phyloP scores from a whole-genome alignment of 208 protist genomes.

The Trypanosoma vivax region DNA sequence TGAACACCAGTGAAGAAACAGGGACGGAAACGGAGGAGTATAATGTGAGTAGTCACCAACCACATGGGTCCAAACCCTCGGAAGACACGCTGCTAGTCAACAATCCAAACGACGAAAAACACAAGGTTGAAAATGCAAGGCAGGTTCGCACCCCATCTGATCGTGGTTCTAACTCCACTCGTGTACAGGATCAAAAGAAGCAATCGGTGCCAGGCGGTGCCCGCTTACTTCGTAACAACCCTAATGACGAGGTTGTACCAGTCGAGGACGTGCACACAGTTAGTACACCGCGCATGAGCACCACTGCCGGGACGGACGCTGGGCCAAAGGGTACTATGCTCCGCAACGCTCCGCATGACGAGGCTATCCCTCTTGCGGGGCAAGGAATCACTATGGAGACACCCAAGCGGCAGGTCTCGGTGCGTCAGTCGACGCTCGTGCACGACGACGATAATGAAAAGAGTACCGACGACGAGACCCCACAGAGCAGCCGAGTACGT shows the following conservation, averaged over 20 bases:
- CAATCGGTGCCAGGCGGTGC: neutral
- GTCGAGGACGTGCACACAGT: constrained; percentile 51
- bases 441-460: constrained; percentile 25
- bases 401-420: neutral
- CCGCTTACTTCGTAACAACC: constrained; percentile 67
- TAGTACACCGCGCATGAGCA: constrained; percentile 30
- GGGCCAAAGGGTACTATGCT: constrained; percentile 16
- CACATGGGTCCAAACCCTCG: neutral
- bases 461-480: constrained; percentile 17
- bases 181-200: neutral
- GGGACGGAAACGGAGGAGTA: constrained; percentile 5
- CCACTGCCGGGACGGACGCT: neutral
- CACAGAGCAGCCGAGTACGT: constrained; percentile 27
- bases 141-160: constrained; percentile 30
- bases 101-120: constrained; percentile 49
- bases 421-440: neutral
- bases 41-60: neutral
- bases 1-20: constrained; percentile 13
- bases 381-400: constrained; percentile 16
- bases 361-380: constrained; percentile 34
- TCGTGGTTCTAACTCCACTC: neutral
- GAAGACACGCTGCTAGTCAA: constrained; percentile 20
- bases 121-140: constrained; percentile 29
- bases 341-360: constrained; percentile 62
- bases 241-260: constrained; percentile 80